Conservation (phyloP, 2,329 filamentous ascomycete genomes). For the Penicillium sp. region DNA sequence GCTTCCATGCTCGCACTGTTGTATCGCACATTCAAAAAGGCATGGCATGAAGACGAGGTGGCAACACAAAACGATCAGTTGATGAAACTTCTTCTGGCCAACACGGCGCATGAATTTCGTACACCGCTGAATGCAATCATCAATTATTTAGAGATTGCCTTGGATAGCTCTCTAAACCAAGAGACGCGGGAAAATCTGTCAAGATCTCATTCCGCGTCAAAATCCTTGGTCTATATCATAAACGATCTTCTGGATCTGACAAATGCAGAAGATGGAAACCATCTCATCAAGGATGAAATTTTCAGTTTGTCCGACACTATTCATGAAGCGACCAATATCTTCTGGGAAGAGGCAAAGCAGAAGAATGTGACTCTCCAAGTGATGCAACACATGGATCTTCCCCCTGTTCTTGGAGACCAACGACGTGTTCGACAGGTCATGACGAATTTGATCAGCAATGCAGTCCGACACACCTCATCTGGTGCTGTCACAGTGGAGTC, state of each 20-base stretch:
- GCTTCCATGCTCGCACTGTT: conserved; percentile 79
- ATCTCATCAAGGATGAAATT: conserved; percentile 69
- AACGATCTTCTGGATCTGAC: conserved; percentile 84
- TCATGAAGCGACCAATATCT: conserved; percentile 67
- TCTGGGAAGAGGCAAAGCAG: conserved; percentile 66
- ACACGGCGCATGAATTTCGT: conserved; percentile 83
- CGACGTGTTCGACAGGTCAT: conserved; percentile 74
- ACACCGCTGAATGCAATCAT: conserved; percentile 91
- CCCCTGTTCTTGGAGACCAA: conserved; percentile 70
- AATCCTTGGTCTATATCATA: conserved; percentile 86
- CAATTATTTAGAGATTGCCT: conserved; percentile 82
- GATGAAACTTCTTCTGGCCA: conserved; percentile 70
- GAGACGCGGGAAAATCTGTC: conserved; percentile 79
- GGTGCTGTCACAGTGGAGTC: conserved; percentile 68
- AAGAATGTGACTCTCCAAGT: conserved; percentile 69
- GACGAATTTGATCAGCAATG: conserved; percentile 78
- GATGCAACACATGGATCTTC: conserved; percentile 61
- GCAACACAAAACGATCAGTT: conserved; percentile 74
- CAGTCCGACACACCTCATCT: conserved; percentile 66
- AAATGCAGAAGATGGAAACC: conserved; percentile 74
- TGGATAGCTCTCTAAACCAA: conserved; percentile 70
- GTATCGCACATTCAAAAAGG: conserved; percentile 81
- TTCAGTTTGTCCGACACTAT: conserved; percentile 68
- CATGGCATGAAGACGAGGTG: conserved; percentile 83
- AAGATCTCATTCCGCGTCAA: conserved; percentile 80